phyloP scores from a whole-genome alignment of 495 filamentous ascomycete genomes.

The Wilcoxina mikolae region DNA sequence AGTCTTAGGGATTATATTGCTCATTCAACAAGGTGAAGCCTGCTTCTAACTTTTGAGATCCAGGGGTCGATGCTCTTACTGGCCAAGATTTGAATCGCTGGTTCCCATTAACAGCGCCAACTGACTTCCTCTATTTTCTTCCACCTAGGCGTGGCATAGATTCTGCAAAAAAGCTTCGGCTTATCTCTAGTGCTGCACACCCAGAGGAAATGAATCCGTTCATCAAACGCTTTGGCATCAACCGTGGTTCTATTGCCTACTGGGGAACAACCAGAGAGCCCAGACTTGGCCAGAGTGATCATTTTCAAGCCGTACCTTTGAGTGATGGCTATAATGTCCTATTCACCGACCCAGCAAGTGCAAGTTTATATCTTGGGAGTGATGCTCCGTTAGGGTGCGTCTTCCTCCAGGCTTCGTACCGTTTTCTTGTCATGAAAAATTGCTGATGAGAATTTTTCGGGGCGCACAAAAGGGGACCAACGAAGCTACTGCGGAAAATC shows the following conservation, averaged over 20 bases:
- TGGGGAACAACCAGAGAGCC: constrained; percentile 22
- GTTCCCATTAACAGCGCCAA: constrained; percentile 53
- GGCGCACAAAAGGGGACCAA: constrained; percentile 30
- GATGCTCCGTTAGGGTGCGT: constrained; percentile 48
- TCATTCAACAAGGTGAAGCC: background rate
- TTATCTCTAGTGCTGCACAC: constrained; percentile 53
- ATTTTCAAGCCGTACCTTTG: constrained; percentile 53
- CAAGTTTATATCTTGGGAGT: constrained; percentile 48
- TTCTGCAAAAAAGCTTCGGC: constrained; percentile 41
- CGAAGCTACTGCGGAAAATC: constrained; percentile 33
- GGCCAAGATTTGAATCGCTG: constrained; percentile 45
- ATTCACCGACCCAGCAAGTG: constrained; percentile 50
- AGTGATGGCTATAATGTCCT: constrained; percentile 56
- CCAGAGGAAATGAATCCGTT: constrained; percentile 28
- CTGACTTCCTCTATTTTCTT: constrained; percentile 53
- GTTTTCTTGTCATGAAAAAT: background rate
- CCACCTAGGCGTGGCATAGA: constrained; percentile 42
- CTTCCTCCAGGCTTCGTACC: too few species aligned
- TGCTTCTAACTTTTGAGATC: background rate
- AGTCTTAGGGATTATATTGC: too few species aligned
- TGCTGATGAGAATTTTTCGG: constrained; percentile 25
- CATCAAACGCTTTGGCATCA: constrained; percentile 20
- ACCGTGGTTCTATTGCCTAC: constrained; percentile 15
- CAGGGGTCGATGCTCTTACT: constrained; percentile 44
- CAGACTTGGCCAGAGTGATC: constrained; percentile 37